phyloP scores from a whole-genome alignment of 352 stramenopile genomes.

The Globisporangium echinulatum region DNA sequence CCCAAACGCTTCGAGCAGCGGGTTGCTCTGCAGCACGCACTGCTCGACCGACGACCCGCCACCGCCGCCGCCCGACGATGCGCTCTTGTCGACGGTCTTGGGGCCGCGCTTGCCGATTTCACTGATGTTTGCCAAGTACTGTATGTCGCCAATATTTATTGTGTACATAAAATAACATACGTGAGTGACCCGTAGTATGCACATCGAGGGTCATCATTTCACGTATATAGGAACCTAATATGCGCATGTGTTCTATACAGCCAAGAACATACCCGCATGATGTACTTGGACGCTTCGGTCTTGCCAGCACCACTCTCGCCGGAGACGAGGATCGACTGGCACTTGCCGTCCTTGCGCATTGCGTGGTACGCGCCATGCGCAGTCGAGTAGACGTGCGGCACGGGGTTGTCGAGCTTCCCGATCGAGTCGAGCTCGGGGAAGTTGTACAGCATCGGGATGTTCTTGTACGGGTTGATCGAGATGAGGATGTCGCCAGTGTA shows the following conservation, averaged over 20 bases:
- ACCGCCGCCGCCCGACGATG: slow-evolving; percentile 17
- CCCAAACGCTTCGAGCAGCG: slow-evolving; percentile 89
- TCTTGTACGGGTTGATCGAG: slow-evolving; percentile 96
- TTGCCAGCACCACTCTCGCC: slow-evolving; percentile 85
- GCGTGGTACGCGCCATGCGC: slow-evolving; percentile 80
- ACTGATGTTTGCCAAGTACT: slow-evolving; percentile 89
- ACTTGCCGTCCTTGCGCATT: slow-evolving; percentile 70
- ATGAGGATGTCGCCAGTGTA: slow-evolving; percentile 95
- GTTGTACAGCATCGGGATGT: slow-evolving; percentile 90
- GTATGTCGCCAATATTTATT: neutral
- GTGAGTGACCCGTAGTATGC: neutral
- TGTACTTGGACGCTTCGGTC: slow-evolving; percentile 89
- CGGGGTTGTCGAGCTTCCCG: slow-evolving; percentile 78
- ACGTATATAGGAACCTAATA: neutral
- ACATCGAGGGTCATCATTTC: too few relatives aligned
- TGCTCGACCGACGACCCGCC: slow-evolving; percentile 79
- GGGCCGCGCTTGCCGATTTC: slow-evolving; percentile 77
- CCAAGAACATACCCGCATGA: slow-evolving; percentile 65
- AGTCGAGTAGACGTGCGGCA: slow-evolving; percentile 84
- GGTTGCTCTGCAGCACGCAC: slow-evolving; percentile 91
- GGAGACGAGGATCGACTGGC: slow-evolving; percentile 84
- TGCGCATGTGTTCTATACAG: neutral
- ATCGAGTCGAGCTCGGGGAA: slow-evolving; percentile 86
- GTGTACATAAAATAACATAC: neutral
- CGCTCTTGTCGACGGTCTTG: slow-evolving; percentile 56